Evolutionary conservation across 306 rosid genomes (phyloP), one percentile per base, ranked within the genome.

Genomic region (Vicia villosa): DNA sequence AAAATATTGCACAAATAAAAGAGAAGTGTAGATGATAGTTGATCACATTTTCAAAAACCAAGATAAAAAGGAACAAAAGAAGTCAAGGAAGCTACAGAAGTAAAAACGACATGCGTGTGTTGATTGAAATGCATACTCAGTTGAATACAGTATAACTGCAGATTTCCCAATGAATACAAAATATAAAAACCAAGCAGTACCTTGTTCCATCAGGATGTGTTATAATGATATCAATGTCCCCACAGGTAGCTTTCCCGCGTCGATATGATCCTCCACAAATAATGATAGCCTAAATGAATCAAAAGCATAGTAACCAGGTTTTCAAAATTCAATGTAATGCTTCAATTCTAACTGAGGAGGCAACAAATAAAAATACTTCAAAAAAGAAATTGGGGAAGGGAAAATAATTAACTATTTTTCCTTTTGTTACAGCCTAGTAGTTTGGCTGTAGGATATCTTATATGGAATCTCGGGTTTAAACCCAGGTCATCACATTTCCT

Each of bases 141-240:
- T 14, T 32, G 45, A 12, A 63, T 38, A 38, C 22, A 49, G 6
- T 21, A 60, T 13, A 71, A 32, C 51, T 34, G 50, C 19, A 47
- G n/a, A 42, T 37, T 68, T 73, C 49, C 50, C 24, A 34, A 10
- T 7, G 47, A 64, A 43, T 21, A 26, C 77, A 71, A 62, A 9
- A 63, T 41, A 10, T 15, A 30, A 52, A 55, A 63, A 63, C 36
- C 60, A 76, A 52, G 56, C 46, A 28, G 20, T 62, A 90, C 98
- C 98, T 90, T 66, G 54, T 80, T 70, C 96, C 97, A 87, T 94
- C 96, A 46, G 96, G 96, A 81, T 94, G 97, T 28, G 97, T 94
- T 51, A 90, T 78, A 76, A 94, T 67, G 78, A 94, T 72, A 76
- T 94, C 98, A 80, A 94, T 81, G 85, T 94, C 98, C 51, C 98